Evolutionary conservation across 306 rosid genomes (phyloP), one percentile per base, ranked within the genome.

Genomic region (Pyrus betulifolia): DNA sequence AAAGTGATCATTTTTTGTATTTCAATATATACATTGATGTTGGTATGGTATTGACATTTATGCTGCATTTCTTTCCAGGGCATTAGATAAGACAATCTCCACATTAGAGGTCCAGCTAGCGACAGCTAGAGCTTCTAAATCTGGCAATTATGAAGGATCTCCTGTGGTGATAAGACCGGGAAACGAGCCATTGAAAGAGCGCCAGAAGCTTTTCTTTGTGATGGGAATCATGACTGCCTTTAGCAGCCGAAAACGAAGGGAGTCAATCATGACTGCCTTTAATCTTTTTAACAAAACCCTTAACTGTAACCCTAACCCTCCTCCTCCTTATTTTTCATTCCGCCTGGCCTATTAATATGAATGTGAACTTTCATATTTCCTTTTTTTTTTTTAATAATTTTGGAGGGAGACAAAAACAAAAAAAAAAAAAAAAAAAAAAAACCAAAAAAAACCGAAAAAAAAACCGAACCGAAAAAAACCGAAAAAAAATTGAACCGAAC

Each of bases 201-300:
- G 89, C 18, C 83, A 67, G 6, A 88, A 88, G 80, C 82, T 85
- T 81, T 88, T 85, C 83, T 87, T 87, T 79, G 91, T 87, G 23
- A 87, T 87, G 91, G 91, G 91, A 83, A 83, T 87, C 77, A 88
- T 85, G 45, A 85, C 89, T 13, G 89, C 87, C 40, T 88, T 88
- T 76, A 88, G 87, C 78, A 88, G 91, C 60, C 82, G 88, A 82
- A 85, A 88, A 77, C 81, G 91, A 81, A 83, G 91, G 75, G 91
- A 83, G 71, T 88, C 91, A 42, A 82, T 88, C 71, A 81, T n/a
- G n/a, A n/a, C n/a, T n/a, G n/a, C n/a, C n/a, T n/a, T n/a, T n/a
- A n/a, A n/a, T n/a, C n/a, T n/a, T n/a, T n/a, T n/a, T n/a, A n/a
- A n/a, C n/a, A n/a, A n/a, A n/a, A n/a, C n/a, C n/a, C n/a, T n/a